Conservation (phyloP, 495 filamentous ascomycete species). For the Podospora pseudoanserina region DNA sequence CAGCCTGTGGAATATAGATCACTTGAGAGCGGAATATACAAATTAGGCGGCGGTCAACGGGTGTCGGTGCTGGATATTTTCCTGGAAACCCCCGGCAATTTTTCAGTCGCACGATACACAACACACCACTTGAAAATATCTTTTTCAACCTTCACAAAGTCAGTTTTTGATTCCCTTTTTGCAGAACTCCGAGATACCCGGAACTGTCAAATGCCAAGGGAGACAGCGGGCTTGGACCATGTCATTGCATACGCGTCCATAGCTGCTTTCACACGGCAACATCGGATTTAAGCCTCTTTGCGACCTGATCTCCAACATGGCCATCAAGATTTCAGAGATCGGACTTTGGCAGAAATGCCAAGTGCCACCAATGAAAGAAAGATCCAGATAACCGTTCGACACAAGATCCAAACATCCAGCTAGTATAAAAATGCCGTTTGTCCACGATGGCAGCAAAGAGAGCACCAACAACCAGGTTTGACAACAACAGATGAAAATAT, state of each 20-base stretch:
- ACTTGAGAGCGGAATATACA: background rate
- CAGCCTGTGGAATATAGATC: background rate
- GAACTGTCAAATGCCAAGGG: background rate
- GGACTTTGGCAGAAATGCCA: background rate
- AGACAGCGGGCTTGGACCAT: background rate
- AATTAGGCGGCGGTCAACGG: background rate
- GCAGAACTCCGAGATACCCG: background rate
- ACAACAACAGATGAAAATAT: background rate
- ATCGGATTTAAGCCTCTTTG: background rate
- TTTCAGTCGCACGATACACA: background rate
- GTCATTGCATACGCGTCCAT: background rate
- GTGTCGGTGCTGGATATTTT: background rate
- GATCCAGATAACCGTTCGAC: background rate
- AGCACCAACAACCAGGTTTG: background rate
- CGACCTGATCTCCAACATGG: background rate
- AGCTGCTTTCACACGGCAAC: background rate
- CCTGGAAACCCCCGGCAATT: background rate
- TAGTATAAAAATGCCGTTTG: background rate
- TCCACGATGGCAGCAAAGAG: background rate
- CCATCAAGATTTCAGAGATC: background rate
- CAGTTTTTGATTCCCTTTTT: background rate
- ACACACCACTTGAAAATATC: background rate
- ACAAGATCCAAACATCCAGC: background rate
- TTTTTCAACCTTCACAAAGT: background rate
- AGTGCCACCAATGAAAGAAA: background rate